Conservation (phyloP, 2,329 filamentous ascomycete species). For the Coniochaeta sp. region DNA sequence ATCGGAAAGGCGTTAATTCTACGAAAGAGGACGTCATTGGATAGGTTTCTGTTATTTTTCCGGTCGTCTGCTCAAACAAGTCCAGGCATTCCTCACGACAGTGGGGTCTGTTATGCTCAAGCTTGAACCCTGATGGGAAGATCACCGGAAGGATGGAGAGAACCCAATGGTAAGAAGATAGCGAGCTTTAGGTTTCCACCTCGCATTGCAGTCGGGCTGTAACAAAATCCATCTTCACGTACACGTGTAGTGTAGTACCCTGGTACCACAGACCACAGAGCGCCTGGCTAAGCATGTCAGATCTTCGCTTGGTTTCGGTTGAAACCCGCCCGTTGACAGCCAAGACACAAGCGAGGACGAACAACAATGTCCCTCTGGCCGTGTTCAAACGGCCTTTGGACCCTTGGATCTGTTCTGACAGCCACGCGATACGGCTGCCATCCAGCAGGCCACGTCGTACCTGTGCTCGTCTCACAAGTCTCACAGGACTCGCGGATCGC, state of each 20-base stretch:
- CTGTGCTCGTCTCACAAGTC: not conserved
- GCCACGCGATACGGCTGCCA: not conserved
- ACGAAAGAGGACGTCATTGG: not conserved
- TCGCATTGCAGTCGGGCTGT: not conserved
- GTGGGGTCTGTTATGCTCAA: not conserved
- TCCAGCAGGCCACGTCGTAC: not conserved
- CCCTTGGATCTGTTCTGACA: not conserved
- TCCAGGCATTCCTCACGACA: not conserved
- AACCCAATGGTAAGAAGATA: not conserved
- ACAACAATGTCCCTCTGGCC: not conserved
- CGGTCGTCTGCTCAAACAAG: not conserved
- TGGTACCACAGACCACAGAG: not conserved
- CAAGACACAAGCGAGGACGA: not conserved
- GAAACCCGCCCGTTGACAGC: not conserved
- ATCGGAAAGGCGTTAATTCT: slow-evolving; percentile 1
- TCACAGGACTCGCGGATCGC: not conserved
- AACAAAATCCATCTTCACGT: not conserved
- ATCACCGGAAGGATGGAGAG: not conserved
- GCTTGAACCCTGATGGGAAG: not conserved
- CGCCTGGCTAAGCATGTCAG: not conserved
- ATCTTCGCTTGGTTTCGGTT: not conserved
- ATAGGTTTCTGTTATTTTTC: not conserved
- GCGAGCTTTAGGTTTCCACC: not conserved
- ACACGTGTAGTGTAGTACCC: too few species aligned
- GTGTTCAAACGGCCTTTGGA: not conserved